Conservation (phyloP, 805 yeast genomes). For the Maudiozyma barnettii region DNA sequence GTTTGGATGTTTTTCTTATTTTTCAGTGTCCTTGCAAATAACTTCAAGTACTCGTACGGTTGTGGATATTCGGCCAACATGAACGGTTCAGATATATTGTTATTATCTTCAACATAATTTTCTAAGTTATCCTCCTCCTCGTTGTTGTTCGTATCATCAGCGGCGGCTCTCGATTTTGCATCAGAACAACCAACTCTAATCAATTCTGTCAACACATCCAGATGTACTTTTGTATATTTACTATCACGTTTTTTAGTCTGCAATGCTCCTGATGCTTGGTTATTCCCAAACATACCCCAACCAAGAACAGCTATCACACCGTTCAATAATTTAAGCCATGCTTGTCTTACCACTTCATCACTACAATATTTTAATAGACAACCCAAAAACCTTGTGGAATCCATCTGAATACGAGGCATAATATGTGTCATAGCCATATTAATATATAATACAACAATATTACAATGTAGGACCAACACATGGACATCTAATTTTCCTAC, state of each 20-base stretch:
- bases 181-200: constrained; percentile 34
- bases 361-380: constrained; percentile 48
- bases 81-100: constrained; percentile 29
- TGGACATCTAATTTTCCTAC: constrained; percentile 43
- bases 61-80: constrained; percentile 47
- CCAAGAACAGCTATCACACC: constrained; percentile 62
- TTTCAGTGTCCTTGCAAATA: constrained; percentile 39
- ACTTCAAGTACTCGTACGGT: constrained; percentile 54
- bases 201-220: constrained; percentile 35
- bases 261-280: constrained; percentile 12
- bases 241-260: constrained; percentile 18
- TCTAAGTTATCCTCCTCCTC: not conserved
- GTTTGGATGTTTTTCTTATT: constrained; percentile 15
- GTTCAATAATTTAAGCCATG: constrained; percentile 61
- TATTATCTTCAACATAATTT: not conserved
- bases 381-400: constrained; percentile 59
- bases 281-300: constrained; percentile 42
- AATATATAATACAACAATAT: constrained; percentile 58
- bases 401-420: constrained; percentile 61
- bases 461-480: constrained; percentile 50
- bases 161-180: not conserved
- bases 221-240: constrained; percentile 22
- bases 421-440: constrained; percentile 94
- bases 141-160: not conserved
- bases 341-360: constrained; percentile 46